These are phyloP conservation scores for Cylindrotheca fusiformis DNA, from an alignment of 108 stramenopile species.

Conservation along the genomic window DNA sequence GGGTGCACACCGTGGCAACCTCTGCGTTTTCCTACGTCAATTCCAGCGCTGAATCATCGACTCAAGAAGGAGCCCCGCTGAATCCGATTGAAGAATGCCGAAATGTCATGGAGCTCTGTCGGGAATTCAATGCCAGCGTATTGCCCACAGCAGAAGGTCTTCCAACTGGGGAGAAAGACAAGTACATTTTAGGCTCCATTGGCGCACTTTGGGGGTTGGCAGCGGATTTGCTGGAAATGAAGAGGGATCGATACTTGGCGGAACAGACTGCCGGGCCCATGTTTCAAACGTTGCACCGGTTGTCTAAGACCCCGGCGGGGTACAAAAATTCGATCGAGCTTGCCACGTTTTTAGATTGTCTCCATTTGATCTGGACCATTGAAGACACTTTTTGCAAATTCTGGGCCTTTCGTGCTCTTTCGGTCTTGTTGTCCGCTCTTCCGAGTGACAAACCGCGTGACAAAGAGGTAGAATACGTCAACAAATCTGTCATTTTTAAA, in stretches of 20 bases:
- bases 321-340: conserved; percentile 48
- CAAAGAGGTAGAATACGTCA: conserved; percentile 56
- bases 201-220: conserved; percentile 52
- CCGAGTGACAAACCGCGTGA: conserved; percentile 17
- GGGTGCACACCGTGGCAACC: conserved; percentile 46
- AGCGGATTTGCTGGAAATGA: conserved; percentile 28
- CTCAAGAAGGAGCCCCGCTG: conserved; percentile 23
- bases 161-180: conserved; percentile 39
- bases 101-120: conserved; percentile 44
- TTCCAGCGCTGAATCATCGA: conserved; percentile 22
- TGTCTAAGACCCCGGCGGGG: conserved; percentile 48
- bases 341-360: conserved; percentile 34
- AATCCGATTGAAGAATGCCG: conserved; percentile 46
- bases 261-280: conserved; percentile 40
- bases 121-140: conserved; percentile 71
- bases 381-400: conserved; percentile 47
- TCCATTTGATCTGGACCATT: conserved; percentile 36
- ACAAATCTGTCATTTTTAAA: conserved; percentile 64
- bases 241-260: conserved; percentile 24
- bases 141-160: conserved; percentile 44
- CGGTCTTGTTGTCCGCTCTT: conserved; percentile 34
- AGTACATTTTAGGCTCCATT: conserved; percentile 45
- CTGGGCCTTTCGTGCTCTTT: conserved; percentile 46
- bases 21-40: conserved; percentile 51
- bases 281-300: conserved; percentile 51